phyloP scores from a whole-genome alignment of 2,329 filamentous ascomycete species.

The Colletotrichum orchidophilum region DNA sequence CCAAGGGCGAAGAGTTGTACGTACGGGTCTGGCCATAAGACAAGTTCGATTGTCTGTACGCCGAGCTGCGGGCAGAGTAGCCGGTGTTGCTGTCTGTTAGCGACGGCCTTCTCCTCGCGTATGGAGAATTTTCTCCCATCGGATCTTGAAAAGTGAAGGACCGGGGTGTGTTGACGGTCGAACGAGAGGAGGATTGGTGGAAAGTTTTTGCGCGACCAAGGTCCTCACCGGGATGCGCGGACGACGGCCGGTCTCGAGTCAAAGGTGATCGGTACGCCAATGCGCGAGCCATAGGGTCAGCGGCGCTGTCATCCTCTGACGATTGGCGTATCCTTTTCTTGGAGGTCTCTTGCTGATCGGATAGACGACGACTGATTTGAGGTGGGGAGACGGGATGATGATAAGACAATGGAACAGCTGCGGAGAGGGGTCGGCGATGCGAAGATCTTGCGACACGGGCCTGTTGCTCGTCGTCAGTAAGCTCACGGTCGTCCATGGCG shows the following conservation, averaged over 20 bases:
- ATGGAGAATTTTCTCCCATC: slow-evolving; percentile 35
- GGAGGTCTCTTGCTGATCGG: slow-evolving; percentile 63
- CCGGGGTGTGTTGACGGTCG: slow-evolving; percentile 60
- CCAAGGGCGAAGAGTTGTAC: slow-evolving; percentile 70
- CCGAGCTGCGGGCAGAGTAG: slow-evolving; percentile 52
- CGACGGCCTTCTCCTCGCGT: slow-evolving; percentile 51
- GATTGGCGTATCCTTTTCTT: slow-evolving; percentile 47
- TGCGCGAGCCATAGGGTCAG: slow-evolving; percentile 51
- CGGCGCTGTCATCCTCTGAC: slow-evolving; percentile 51
- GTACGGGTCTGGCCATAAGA: slow-evolving; percentile 52
- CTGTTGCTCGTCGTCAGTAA: slow-evolving; percentile 47
- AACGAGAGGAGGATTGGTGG: slow-evolving; percentile 41
- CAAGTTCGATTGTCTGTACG: slow-evolving; percentile 52
- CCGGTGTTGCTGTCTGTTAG: slow-evolving; percentile 57
- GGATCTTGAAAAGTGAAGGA: slow-evolving; percentile 58
- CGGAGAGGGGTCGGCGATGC: slow-evolving; percentile 64
- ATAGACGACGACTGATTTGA: slow-evolving; percentile 61
- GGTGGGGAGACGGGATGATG: slow-evolving; percentile 59
- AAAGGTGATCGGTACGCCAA: slow-evolving; percentile 52
- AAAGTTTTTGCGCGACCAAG: slow-evolving; percentile 44
- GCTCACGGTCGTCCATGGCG: slow-evolving; percentile 18
- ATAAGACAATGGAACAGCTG: slow-evolving; percentile 57
- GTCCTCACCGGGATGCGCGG: slow-evolving; percentile 49
- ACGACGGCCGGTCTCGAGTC: slow-evolving; percentile 54
- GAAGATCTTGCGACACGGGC: slow-evolving; percentile 57